Conservation (phyloP, 352 stramenopile genomes). For the Pilasporangium apinafurcum region DNA sequence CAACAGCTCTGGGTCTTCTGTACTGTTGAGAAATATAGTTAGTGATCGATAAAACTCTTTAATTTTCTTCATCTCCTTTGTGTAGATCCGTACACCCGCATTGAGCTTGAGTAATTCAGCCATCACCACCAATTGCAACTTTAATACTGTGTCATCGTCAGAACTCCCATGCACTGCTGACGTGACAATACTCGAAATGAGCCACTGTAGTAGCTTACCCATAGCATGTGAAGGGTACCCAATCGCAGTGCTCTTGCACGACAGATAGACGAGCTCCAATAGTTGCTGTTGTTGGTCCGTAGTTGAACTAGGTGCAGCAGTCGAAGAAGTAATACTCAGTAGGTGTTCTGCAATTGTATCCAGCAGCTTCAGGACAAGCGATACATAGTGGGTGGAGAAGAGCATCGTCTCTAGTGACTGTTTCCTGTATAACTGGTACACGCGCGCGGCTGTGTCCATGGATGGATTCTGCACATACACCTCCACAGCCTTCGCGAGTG, state of each 20-base stretch:
- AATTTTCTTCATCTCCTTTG: slow-evolving; percentile 71
- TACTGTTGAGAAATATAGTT: slow-evolving; percentile 77
- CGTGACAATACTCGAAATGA: slow-evolving; percentile 36
- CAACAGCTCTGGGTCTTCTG: slow-evolving; percentile 62
- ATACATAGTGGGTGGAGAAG: slow-evolving; percentile 36
- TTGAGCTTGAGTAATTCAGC: slow-evolving; percentile 64
- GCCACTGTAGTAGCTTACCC: slow-evolving; percentile 62
- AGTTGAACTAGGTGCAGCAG: background rate
- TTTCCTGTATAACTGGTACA: slow-evolving; percentile 43
- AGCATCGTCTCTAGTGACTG: slow-evolving; percentile 24
- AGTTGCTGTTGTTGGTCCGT: slow-evolving; percentile 22
- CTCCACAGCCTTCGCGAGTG: slow-evolving; percentile 24
- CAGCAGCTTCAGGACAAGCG: slow-evolving; percentile 44
- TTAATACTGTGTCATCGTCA: slow-evolving; percentile 44
- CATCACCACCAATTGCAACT: slow-evolving; percentile 62
- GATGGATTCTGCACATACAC: slow-evolving; percentile 31
- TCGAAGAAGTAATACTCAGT: slow-evolving; percentile 12
- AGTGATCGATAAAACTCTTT: slow-evolving; percentile 80
- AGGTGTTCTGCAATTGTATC: slow-evolving; percentile 54
- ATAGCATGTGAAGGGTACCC: slow-evolving; percentile 69
- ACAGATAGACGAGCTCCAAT: slow-evolving; percentile 59
- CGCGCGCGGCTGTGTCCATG: slow-evolving; percentile 15
- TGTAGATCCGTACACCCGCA: slow-evolving; percentile 66
- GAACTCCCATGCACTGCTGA: slow-evolving; percentile 30
- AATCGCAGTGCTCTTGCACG: slow-evolving; percentile 39